A percentile compares a stretch with the other conserved stretches of the same genome.
Conservation (phyloP, 768 basidiomycete species). For the Trametes elegans region DNA sequence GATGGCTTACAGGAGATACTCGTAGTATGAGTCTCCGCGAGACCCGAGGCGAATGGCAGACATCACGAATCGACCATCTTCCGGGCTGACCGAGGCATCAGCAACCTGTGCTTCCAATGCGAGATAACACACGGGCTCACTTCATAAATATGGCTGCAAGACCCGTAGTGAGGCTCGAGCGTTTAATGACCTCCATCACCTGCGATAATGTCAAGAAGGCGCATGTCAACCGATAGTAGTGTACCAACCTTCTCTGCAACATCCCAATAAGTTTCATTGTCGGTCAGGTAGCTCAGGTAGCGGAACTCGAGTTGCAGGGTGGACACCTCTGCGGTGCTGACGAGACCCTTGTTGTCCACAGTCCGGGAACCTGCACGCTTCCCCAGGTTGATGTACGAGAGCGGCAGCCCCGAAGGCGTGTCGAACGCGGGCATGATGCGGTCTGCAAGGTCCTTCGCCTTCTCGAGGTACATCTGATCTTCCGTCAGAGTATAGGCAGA, state of each 20-base stretch:
- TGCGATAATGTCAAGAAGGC: conserved; percentile 20
- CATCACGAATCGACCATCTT: conserved; percentile 51
- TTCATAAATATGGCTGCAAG: conserved; percentile 83
- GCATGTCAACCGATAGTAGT: not conserved
- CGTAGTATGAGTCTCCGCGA: conserved; percentile 92
- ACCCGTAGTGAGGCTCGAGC: conserved; percentile 61
- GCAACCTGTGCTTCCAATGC: too few species aligned
- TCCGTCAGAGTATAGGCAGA: conserved; percentile 80
- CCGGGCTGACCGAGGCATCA: conserved; percentile 36
- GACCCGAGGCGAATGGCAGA: conserved; percentile 88
- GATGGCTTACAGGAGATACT: conserved; percentile 70
- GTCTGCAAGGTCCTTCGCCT: conserved; percentile 80
- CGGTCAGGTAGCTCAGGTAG: conserved; percentile 80
- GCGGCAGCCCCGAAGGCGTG: conserved; percentile 77
- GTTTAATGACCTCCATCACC: conserved; percentile 72
- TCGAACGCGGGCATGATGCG: conserved; percentile 84
- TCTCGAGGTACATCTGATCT: conserved; percentile 69
- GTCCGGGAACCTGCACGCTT: conserved; percentile 58
- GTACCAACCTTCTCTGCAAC: conserved; percentile 79
- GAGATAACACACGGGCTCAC: conserved; percentile 36
- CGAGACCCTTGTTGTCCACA: conserved; percentile 53
- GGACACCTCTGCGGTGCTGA: conserved; percentile 83
- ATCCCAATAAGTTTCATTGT: conserved; percentile 76
- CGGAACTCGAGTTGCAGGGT: conserved; percentile 90
- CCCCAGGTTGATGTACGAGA: conserved; percentile 76